Base-by-base conservation (phyloP, 768 basidiomycete species). In the Kwoniella botswanensis region DNA sequence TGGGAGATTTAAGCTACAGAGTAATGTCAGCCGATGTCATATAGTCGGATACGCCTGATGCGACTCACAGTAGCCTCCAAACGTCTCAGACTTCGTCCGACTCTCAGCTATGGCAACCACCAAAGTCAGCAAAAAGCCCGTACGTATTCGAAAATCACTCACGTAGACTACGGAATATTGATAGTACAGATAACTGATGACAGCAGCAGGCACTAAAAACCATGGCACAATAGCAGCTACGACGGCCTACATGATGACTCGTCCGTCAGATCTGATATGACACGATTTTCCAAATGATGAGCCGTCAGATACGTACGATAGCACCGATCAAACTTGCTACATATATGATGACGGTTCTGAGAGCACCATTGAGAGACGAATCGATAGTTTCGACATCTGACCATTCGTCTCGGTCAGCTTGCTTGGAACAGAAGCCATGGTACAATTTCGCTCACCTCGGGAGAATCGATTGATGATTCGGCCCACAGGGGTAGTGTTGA, bases 31-130 rank as follows among this genome's bases (percentile, higher is more conserved):
- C 52, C 12, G 15, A 56, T 68, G 29, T 24, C 24, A 7, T 13
- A 13, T 21, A n/a, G 10, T 18, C 9, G 44, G 22, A 13, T 41
- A 7, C 35, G 24, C 12, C 18, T 22, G 10, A 17, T 92, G 0
- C 91, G 92, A 13, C 92, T 87, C 0, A 91, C 88, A 75, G 93
- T 95, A 1, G 93, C 92, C 81, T 96, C 94, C 90, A 97, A 93
- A 21, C 94, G 88, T 68, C 93, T 88, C 21, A 96, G 85, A 78
- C 94, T 93, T 56, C 93, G 88, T 0, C 92, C 92, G 0, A 92
- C 92, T 75, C 89, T 89, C 35, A 85, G 71, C 73, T 82, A 78
- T 1, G 60, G 15, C 22, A 46, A 54, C 22, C 41, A 12, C 15
- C 35, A 35, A 35, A 35, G 12, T 65, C 42, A 22, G n/a, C 24